phyloP scores from a whole-genome alignment of 2,329 filamentous ascomycete species.

The Laburnicola sp. region DNA sequence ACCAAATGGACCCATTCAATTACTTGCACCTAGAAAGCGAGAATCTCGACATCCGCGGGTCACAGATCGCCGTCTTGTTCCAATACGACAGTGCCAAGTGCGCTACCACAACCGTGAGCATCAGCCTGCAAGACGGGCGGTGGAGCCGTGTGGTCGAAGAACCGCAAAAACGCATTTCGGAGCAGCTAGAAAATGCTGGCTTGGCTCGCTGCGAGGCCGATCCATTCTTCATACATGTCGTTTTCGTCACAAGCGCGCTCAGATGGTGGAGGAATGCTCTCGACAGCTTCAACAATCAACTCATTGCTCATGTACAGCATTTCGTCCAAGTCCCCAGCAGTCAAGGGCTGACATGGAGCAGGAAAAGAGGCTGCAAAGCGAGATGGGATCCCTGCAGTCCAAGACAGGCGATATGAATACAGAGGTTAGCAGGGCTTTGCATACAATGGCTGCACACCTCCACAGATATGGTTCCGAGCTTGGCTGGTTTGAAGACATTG shows the following conservation, averaged over 20 bases:
- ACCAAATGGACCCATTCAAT: conserved; percentile 10
- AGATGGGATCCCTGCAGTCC: too few relatives aligned
- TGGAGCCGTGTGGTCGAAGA: conserved; percentile 9
- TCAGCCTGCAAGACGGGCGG: conserved; percentile 8
- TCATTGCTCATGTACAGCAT: conserved; percentile 7
- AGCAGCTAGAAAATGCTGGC: not conserved
- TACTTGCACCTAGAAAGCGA: conserved; percentile 5
- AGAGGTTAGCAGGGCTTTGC: conserved; percentile 3
- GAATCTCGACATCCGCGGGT: conserved; percentile 9
- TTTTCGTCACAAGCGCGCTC: conserved; percentile 1
- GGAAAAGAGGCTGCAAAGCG: not conserved
- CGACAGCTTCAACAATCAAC: conserved; percentile 12
- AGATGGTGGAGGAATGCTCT: conserved; percentile 13
- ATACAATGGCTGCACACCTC: conserved; percentile 9
- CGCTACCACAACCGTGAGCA: conserved; percentile 2
- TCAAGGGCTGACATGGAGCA: not conserved
- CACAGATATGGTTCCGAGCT: conserved; percentile 11
- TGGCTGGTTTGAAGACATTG: not conserved
- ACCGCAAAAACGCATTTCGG: conserved; percentile 2
- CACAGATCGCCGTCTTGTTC: conserved; percentile 6
- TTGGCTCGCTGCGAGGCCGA: not conserved
- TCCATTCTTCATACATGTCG: not conserved
- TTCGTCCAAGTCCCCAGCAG: not conserved
- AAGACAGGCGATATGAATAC: too few relatives aligned
- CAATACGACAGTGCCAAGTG: not conserved